Percentiles rank a stretch among this genome's conserved stretches.
Evolutionary conservation across 2,329 filamentous ascomycete species (phyloP).

Genomic region (Penicillium occitanis): DNA sequence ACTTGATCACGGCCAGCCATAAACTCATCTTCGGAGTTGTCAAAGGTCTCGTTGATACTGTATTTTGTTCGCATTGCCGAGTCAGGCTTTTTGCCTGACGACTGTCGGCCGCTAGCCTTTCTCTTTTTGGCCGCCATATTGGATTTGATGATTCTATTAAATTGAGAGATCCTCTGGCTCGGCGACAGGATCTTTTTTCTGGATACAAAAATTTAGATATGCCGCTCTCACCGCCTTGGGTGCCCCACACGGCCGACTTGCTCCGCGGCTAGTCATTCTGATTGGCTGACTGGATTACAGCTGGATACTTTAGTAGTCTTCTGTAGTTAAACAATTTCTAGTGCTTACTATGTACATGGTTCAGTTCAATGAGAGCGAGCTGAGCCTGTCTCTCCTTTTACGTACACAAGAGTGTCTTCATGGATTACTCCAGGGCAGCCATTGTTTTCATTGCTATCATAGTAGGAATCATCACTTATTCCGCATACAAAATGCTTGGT

Average conservation of each 20-base stretch:
- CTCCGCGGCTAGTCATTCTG: too few relatives aligned
- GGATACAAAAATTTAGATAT: slow-evolving; percentile 15
- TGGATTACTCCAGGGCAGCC: slow-evolving; percentile 28
- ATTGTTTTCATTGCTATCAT: slow-evolving; percentile 35
- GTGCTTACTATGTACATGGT: too few relatives aligned
- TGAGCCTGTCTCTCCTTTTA: background rate
- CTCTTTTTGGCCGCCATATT: slow-evolving; percentile 54
- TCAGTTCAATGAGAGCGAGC: background rate
- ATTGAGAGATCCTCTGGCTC: background rate
- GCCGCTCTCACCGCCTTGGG: slow-evolving; percentile 16
- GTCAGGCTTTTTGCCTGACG: slow-evolving; percentile 34
- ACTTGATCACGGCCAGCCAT: slow-evolving; percentile 84
- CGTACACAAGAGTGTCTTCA: slow-evolving; percentile 17
- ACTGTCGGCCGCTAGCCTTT: slow-evolving; percentile 61
- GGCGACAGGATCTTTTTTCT: slow-evolving; percentile 9
- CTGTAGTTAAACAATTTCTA: background rate
- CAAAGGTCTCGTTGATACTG: slow-evolving; percentile 67
- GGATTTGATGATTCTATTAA: background rate
- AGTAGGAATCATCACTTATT: slow-evolving; percentile 36
- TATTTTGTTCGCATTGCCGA: slow-evolving; percentile 37
- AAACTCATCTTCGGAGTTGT: slow-evolving; percentile 92
- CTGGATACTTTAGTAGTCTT: background rate
- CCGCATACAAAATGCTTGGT: slow-evolving; percentile 41
- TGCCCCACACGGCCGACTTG: background rate
- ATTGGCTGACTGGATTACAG: background rate